Conservation (phyloP, 495 filamentous ascomycete species). For the Penicillium cinerascens region DNA sequence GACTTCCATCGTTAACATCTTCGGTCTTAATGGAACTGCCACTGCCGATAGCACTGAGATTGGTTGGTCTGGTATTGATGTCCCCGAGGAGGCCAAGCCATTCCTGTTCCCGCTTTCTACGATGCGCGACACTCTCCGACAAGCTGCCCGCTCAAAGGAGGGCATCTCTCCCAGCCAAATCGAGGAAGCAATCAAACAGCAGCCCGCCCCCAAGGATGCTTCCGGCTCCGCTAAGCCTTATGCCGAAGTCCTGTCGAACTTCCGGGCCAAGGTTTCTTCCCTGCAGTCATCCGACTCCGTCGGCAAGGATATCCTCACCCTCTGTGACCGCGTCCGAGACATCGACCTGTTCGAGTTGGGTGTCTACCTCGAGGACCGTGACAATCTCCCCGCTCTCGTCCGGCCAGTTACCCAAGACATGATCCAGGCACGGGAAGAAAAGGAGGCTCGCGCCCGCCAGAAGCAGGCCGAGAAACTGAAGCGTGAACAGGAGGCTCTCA, state of each 20-base stretch:
- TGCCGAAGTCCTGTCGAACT: constrained; percentile 32
- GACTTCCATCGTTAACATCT: constrained; percentile 76
- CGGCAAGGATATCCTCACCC: constrained; percentile 59
- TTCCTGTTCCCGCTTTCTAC: constrained; percentile 61
- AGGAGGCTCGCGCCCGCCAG: constrained; percentile 45
- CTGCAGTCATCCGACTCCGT: constrained; percentile 42
- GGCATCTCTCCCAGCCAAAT: constrained; percentile 33
- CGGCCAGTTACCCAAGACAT: constrained; percentile 76
- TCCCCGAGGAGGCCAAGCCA: constrained; percentile 57
- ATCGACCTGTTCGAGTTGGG: constrained; percentile 71
- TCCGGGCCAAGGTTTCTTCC: constrained; percentile 41
- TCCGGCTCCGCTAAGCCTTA: constrained; percentile 36
- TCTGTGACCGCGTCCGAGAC: constrained; percentile 80
- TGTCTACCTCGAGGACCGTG: constrained; percentile 85
- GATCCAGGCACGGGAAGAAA: constrained; percentile 67
- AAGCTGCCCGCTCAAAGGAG: constrained; percentile 45
- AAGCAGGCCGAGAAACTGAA: constrained; percentile 60
- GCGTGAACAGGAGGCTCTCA: constrained; percentile 53
- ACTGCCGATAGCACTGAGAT: constrained; percentile 57
- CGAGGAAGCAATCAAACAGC: constrained; percentile 27
- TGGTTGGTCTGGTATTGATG: constrained; percentile 77
- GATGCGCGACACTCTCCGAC: constrained; percentile 65
- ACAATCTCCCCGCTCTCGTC: constrained; percentile 68
- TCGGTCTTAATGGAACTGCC: constrained; percentile 73
- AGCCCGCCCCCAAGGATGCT: constrained; percentile 17